Evolutionary conservation across 78 protist species (phyloP).

Genomic region (Dictyostelium purpureum): DNA sequence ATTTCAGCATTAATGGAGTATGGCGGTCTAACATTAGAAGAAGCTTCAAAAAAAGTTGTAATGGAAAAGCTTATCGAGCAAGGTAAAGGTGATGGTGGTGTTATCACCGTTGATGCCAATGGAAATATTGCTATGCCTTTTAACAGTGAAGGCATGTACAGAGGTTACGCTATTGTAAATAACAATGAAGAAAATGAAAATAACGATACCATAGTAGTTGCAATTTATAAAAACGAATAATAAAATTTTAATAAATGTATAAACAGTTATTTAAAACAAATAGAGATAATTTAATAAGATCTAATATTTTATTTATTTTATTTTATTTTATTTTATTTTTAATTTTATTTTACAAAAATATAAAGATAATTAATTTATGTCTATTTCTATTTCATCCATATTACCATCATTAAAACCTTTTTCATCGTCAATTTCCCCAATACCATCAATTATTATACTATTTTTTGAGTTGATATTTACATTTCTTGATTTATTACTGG

Average conservation of each 20-base stretch:
- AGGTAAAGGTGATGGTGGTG: constrained; percentile 78
- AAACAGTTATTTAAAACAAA: no score
- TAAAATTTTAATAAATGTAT: neutral
- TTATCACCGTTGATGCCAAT: constrained; percentile 65
- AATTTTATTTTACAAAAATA: no score
- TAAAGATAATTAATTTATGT: no score
- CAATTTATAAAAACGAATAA: constrained; percentile 19
- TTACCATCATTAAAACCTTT: no score
- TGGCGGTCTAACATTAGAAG: constrained; percentile 24
- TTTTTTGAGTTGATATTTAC: no score
- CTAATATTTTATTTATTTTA: no score
- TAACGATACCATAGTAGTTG: neutral
- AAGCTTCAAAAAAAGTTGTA: constrained; percentile 52
- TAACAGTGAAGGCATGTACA: constrained; percentile 81
- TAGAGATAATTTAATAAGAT: no score
- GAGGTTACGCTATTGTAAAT: constrained; percentile 15
- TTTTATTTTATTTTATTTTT: no score
- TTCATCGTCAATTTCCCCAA: no score
- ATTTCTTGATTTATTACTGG: no score
- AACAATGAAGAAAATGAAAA: neutral
- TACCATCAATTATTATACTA: no score
- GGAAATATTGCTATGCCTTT: constrained; percentile 80
- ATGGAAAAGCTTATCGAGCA: neutral
- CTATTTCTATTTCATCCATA: no score
- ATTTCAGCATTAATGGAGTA: constrained; percentile 75